phyloP scores from a whole-genome alignment of 129 eudicot genomes.

The Calendula officinalis region DNA sequence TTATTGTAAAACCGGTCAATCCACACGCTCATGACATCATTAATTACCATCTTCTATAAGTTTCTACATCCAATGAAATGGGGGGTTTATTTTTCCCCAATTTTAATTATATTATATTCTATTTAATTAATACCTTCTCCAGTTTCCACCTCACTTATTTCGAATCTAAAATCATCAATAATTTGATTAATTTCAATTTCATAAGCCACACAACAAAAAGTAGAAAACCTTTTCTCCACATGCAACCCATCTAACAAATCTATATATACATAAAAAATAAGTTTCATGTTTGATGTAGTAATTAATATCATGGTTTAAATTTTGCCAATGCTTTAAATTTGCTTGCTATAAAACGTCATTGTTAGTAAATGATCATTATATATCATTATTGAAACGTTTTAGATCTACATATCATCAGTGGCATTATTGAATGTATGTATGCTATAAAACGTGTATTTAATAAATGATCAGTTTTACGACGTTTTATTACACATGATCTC shows the following conservation, averaged over 20 bases:
- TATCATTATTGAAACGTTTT: too few relatives aligned
- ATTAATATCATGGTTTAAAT: too few relatives aligned
- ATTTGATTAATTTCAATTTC: constrained; percentile 14
- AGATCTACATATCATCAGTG: too few relatives aligned
- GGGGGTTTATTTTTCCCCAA: neutral
- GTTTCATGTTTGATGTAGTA: too few relatives aligned
- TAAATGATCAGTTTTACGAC: too few relatives aligned
- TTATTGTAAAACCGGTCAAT: neutral
- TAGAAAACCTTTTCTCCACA: neutral
- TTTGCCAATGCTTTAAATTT: too few relatives aligned
- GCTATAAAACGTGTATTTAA: too few relatives aligned
- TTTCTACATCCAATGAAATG: neutral
- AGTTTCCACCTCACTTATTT: neutral
- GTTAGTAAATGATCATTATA: too few relatives aligned
- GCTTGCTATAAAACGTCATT: too few relatives aligned
- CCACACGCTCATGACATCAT: neutral
- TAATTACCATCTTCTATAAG: neutral
- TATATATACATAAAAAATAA: neutral
- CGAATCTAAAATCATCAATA: neutral
- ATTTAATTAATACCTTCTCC: constrained; percentile 5
- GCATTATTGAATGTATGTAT: too few relatives aligned
- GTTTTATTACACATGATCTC: too few relatives aligned
- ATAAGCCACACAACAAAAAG: constrained; percentile 5
- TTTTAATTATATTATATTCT: neutral
- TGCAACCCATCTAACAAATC: neutral